phyloP scores from a whole-genome alignment of 768 basidiomycete genomes.

The Leccinellum luteum region DNA sequence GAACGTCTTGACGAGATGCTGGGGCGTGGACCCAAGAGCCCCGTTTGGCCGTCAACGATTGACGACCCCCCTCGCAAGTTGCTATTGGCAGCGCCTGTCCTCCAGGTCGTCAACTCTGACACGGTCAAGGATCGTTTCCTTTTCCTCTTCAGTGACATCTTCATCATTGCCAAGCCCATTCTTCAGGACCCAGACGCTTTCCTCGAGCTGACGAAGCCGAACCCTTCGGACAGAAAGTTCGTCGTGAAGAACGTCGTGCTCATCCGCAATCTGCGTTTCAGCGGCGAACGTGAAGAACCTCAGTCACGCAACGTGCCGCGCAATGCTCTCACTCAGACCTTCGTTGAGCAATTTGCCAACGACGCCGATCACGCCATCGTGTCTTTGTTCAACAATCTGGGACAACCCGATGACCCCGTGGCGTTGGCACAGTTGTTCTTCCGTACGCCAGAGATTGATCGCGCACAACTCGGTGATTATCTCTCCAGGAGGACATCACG shows the following conservation, averaged over 20 bases:
- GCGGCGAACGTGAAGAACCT: constrained; percentile 65
- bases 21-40: constrained; percentile 56
- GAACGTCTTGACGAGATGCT: constrained; percentile 71
- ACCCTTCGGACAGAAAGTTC: constrained; percentile 68
- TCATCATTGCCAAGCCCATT: constrained; percentile 90
- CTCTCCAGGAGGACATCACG: constrained; percentile 73
- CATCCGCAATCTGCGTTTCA: constrained; percentile 65
- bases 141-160: constrained; percentile 95
- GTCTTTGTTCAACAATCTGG: constrained; percentile 62
- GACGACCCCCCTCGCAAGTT: constrained; percentile 88
- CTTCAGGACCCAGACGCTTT: constrained; percentile 64
- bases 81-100: constrained; percentile 77
- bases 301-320: constrained; percentile 47
- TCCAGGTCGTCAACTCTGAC: constrained; percentile 92
- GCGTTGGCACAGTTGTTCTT: constrained; percentile 79
- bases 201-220: constrained; percentile 54
- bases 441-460: constrained; percentile 80
- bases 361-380: constrained; percentile 80
- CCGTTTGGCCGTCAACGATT: constrained; percentile 60
- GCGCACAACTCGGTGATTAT: constrained; percentile 80
- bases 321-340: constrained; percentile 65
- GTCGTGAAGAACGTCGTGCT: constrained; percentile 88
- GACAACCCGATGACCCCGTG: constrained; percentile 59
- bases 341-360: constrained; percentile 75
- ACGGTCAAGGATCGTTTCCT: constrained; percentile 95